Evolutionary conservation across 163 green algal genomes (phyloP).

Genomic region (Scenedesmus sp.): DNA sequence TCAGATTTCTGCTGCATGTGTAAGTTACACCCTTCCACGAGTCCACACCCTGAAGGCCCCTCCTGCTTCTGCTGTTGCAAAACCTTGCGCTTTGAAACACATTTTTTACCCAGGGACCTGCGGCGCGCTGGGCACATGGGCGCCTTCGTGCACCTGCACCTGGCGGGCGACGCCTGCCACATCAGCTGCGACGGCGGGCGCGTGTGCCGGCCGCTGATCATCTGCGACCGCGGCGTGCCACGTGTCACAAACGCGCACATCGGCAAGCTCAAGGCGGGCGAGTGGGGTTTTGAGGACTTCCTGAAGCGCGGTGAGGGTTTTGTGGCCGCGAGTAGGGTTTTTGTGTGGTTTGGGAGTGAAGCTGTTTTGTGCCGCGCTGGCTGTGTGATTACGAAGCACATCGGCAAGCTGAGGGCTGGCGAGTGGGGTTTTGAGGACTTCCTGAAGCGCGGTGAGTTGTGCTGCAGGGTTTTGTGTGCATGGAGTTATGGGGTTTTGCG

Average conservation of each 20-base stretch:
- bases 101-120: slow-evolving; percentile 78
- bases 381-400: slow-evolving; percentile 73
- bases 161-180: slow-evolving; percentile 65
- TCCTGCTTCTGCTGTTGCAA: not conserved
- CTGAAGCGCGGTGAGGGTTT: slow-evolving; percentile 60
- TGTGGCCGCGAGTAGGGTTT: too few relatives aligned
- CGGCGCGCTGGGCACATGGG: slow-evolving; percentile 85
- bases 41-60: not conserved
- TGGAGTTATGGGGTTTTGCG: not conserved
- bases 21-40: too few relatives aligned
- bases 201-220: slow-evolving; percentile 98
- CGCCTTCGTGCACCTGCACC: slow-evolving; percentile 93
- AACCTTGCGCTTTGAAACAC: not conserved
- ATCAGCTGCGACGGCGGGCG: slow-evolving; percentile 93
- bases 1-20: too few relatives aligned
- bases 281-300: slow-evolving; percentile 94
- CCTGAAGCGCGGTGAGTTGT: slow-evolving; percentile 61
- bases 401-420: slow-evolving; percentile 63
- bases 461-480: not conserved
- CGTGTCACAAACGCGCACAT: slow-evolving; percentile 88
- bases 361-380: too few relatives aligned
- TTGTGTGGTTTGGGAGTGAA: too few relatives aligned
- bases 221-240: slow-evolving; percentile 92
- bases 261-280: slow-evolving; percentile 57
- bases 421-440: slow-evolving; percentile 94